These are phyloP conservation scores for Babjeviella inositovora DNA, from an alignment of 805 yeast genomes.

Conservation along the genomic window DNA sequence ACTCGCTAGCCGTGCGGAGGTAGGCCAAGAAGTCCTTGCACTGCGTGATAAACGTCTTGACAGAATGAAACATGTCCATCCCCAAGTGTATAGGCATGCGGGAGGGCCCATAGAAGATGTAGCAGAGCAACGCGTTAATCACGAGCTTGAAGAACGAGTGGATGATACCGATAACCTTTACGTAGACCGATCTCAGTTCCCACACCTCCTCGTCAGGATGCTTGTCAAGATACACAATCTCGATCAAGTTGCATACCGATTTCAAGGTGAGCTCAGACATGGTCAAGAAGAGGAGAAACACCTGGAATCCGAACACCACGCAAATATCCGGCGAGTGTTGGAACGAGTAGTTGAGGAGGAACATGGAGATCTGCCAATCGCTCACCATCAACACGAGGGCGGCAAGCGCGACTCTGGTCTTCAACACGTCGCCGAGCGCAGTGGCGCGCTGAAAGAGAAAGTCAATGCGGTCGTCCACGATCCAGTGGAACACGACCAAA, in stretches of 20 bases:
- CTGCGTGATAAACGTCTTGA: conserved; percentile 11
- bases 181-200: conserved; percentile 52
- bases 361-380: conserved; percentile 35
- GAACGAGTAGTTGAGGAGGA: conserved; percentile 40
- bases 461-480: conserved; percentile 38
- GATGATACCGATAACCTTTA: conserved; percentile 37
- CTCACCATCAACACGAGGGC: conserved; percentile 22
- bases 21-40: conserved; percentile 18
- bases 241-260: conserved; percentile 35
- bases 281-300: conserved; percentile 45
- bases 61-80: conserved; percentile 11
- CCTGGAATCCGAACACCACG: conserved; percentile 62
- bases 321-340: conserved; percentile 37
- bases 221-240: conserved; percentile 25
- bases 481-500: conserved; percentile 65
- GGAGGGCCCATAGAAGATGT: conserved; percentile 20
- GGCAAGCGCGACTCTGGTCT: conserved; percentile 25
- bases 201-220: conserved; percentile 47
- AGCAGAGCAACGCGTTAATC: conserved; percentile 26
- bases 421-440: conserved; percentile 11
- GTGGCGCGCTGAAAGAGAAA: conserved; percentile 12
- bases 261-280: conserved; percentile 27
- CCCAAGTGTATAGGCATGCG: conserved; percentile 12
- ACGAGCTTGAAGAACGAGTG: conserved; percentile 29
- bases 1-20: conserved; percentile 31